phyloP scores from a whole-genome alignment of 2,329 filamentous ascomycete genomes.

The Pezicula neosporulosa region DNA sequence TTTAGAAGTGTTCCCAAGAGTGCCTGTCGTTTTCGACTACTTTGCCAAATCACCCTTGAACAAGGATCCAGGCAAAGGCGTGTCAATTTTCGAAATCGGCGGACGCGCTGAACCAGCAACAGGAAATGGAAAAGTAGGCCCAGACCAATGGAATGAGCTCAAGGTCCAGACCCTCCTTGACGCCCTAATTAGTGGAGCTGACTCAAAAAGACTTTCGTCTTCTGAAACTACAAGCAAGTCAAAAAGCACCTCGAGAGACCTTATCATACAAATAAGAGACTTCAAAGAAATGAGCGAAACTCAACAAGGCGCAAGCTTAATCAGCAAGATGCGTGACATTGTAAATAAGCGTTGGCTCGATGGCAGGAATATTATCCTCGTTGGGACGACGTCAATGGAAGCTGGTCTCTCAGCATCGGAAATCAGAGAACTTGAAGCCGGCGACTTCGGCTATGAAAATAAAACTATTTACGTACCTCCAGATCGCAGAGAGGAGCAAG shows the following conservation, averaged over 20 bases:
- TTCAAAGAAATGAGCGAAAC: slow-evolving; percentile 74
- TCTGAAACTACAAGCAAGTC: slow-evolving; percentile 16
- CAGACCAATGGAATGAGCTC: slow-evolving; percentile 55
- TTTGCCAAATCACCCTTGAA: too few relatives aligned
- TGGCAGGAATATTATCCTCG: slow-evolving; percentile 69
- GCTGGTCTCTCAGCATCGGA: slow-evolving; percentile 34
- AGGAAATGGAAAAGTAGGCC: not conserved
- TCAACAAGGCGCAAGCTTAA: slow-evolving; percentile 63
- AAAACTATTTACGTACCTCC: slow-evolving; percentile 53
- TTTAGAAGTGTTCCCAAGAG: not conserved
- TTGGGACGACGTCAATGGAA: slow-evolving; percentile 72
- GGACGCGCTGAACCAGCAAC: too few relatives aligned
- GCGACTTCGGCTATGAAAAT: slow-evolving; percentile 40
- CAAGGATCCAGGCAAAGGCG: not conserved
- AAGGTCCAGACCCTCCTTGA: slow-evolving; percentile 58
- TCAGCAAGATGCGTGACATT: slow-evolving; percentile 66
- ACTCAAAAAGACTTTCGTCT: slow-evolving; percentile 25
- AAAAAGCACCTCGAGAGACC: slow-evolving; percentile 29
- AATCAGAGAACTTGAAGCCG: slow-evolving; percentile 37
- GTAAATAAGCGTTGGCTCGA: slow-evolving; percentile 69
- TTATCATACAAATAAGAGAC: slow-evolving; percentile 79
- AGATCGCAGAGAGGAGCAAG: slow-evolving; percentile 32
- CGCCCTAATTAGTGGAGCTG: slow-evolving; percentile 48
- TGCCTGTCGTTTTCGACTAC: not conserved
- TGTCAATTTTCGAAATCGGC: not conserved